phyloP scores from a whole-genome alignment of 305 asterid species.

The Fraxinus latifolia region DNA sequence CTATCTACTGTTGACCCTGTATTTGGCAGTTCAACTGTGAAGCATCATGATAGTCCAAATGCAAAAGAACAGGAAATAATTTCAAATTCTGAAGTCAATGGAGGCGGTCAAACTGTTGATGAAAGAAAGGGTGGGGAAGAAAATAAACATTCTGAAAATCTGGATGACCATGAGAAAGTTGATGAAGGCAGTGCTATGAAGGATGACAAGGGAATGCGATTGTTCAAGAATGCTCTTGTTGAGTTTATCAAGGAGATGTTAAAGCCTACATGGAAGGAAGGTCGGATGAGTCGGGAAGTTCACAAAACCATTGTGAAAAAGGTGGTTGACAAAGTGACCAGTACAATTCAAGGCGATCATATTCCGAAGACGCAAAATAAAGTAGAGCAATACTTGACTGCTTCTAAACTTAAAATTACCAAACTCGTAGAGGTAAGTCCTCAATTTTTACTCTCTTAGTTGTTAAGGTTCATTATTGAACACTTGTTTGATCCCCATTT shows the following conservation, averaged over 20 bases:
- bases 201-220: slow-evolving; percentile 74
- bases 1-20: slow-evolving; percentile 25
- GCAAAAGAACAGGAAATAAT: slow-evolving; percentile 32
- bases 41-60: slow-evolving; percentile 22
- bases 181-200: slow-evolving; percentile 50
- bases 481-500: no score
- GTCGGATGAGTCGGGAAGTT: slow-evolving; percentile 80
- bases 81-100: slow-evolving; percentile 28
- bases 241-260: slow-evolving; percentile 83
- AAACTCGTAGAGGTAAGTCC: slow-evolving; percentile 81
- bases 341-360: slow-evolving; percentile 63
- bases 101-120: slow-evolving; percentile 19
- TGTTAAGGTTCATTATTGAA: not conserved
- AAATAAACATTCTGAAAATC: slow-evolving; percentile 36
- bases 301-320: slow-evolving; percentile 90
- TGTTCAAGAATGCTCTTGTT: slow-evolving; percentile 72
- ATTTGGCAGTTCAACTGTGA: slow-evolving; percentile 13
- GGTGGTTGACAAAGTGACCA: slow-evolving; percentile 85
- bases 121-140: slow-evolving; percentile 33
- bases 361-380: slow-evolving; percentile 79
- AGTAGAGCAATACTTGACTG: slow-evolving; percentile 65
- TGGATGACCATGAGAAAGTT: slow-evolving; percentile 41
- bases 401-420: slow-evolving; percentile 69
- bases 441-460: not conserved
- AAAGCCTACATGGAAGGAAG: slow-evolving; percentile 96